phyloP scores from a whole-genome alignment of 208 protist species.

The Trypanosomatidae sp. region DNA sequence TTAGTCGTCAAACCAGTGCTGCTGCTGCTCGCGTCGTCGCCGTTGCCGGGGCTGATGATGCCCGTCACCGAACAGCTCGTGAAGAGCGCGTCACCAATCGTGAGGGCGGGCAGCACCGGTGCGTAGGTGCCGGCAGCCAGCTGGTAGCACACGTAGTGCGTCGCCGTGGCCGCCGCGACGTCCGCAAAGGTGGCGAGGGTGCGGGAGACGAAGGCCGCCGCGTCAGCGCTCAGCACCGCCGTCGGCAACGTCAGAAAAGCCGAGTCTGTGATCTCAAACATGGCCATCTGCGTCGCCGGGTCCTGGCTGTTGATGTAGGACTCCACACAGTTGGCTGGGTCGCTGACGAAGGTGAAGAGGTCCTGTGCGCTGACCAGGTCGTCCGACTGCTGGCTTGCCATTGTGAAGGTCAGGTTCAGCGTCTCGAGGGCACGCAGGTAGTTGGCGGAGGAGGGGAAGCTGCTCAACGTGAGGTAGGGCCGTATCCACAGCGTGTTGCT shows the following conservation, averaged over 20 bases:
- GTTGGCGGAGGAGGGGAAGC: conserved; percentile 38
- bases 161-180: conserved; percentile 24
- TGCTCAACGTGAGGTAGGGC: conserved; percentile 69
- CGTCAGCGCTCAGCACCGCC: conserved; percentile 36
- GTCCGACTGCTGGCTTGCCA: conserved; percentile 40
- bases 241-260: conserved; percentile 67
- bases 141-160: conserved; percentile 75
- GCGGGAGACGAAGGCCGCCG: conserved; percentile 27
- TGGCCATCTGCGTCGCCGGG: conserved; percentile 34
- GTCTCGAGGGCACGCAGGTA: conserved; percentile 68
- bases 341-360: conserved; percentile 56
- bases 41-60: conserved; percentile 37
- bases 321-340: conserved; percentile 64
- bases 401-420: conserved; percentile 68
- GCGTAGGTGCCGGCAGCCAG: conserved; percentile 77
- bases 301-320: conserved; percentile 52
- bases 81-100: conserved; percentile 40
- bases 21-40: conserved; percentile 15
- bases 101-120: conserved; percentile 53
- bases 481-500: conserved; percentile 67
- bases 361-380: conserved; percentile 63
- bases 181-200: conserved; percentile 57
- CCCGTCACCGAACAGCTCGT: conserved; percentile 30
- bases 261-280: conserved; percentile 62
- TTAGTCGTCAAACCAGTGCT: background rate